A percentile compares a stretch with the other conserved stretches of the same genome.
phyloP scores from a whole-genome alignment of 352 stramenopile species.

The Globisporangium camurandrum region DNA sequence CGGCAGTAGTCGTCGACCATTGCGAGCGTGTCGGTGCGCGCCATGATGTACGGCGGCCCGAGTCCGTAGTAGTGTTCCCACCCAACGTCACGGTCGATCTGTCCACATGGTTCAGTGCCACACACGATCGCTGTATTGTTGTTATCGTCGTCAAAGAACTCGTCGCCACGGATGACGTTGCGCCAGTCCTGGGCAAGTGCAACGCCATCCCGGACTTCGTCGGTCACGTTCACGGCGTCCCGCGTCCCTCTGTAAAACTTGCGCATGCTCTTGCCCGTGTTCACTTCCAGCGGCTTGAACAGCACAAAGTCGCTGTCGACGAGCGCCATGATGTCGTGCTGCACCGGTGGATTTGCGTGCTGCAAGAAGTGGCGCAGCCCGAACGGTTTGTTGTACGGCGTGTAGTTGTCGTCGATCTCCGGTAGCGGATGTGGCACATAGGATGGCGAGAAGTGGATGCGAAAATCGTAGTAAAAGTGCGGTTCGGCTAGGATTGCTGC shows the following conservation, averaged over 20 bases:
- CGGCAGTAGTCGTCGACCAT: conserved; percentile 25
- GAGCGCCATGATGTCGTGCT: neutral
- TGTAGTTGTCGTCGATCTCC: conserved; percentile 28
- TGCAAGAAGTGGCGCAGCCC: conserved; percentile 36
- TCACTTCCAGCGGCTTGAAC: neutral
- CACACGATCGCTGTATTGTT: conserved; percentile 3
- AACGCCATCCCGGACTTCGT: conserved; percentile 14
- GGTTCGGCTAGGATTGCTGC: conserved; percentile 20
- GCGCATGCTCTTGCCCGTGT: conserved; percentile 6
- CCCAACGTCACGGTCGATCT: conserved; percentile 7
- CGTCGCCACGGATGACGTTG: conserved; percentile 5
- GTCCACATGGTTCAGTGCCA: neutral
- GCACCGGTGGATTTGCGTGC: conserved; percentile 28
- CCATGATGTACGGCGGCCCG: conserved; percentile 29
- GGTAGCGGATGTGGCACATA: conserved; percentile 27
- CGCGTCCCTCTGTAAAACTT: conserved; percentile 16
- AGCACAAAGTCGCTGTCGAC: neutral
- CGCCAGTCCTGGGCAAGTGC: conserved; percentile 16
- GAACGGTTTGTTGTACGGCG: conserved; percentile 46
- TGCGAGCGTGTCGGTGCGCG: conserved; percentile 13
- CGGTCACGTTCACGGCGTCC: conserved; percentile 7
- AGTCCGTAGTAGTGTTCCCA: conserved; percentile 19
- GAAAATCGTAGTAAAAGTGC: conserved; percentile 41
- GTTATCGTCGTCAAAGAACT: conserved; percentile 16
- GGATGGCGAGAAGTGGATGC: conserved; percentile 30